Evolutionary conservation across 495 filamentous ascomycete genomes (phyloP), one percentile per base, ranked within the genome.

Genomic region (Oleoguttula mirabilis): DNA sequence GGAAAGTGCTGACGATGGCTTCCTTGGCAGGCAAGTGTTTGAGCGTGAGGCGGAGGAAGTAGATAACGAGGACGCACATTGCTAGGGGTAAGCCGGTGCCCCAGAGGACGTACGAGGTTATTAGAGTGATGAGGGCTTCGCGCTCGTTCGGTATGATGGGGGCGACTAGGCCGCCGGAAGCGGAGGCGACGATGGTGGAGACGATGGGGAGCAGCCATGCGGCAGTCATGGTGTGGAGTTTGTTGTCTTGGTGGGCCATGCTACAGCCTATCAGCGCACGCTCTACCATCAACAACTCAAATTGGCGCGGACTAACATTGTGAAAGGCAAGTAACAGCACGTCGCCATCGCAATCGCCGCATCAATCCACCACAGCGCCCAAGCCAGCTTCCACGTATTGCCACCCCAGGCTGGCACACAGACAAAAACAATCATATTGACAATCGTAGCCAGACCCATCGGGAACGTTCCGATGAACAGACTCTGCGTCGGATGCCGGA

Each of bases 381-480:
- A 71, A 3, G 55, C 66, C 10, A 67, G 14, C 1, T 54, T 58
- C 21, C 37, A 53, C 4, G 51, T 52, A 54, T 61, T 58, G 12
- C 58, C 43, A 0, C 70, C 71, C 72, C 68, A 75, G 3, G 53
- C 55, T 0, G 72, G 71, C 0, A 73, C 72, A 43, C 72, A 76
- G 5, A 75, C 65, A 15, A 66, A 60, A 16, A 62, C 61, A 17
- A 70, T 57, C 72, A 77, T 76, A 36, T 73, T 75, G 36, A 76
- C 60, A 16, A 77, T 72, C 3, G 73, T 81, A 0, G 73, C 70
- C 12, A 80, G 63, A 4, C 73, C 74, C 72, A 80, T 78, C 0
- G 77, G 77, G 23, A 79, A 63, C 0, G 71, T 72, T 0, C 73
- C 77, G 2, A 80, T 57, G 49, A 79, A 80, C 30, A 81, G 63